Conservation (phyloP, 257 asterid genomes). For the Ilex aquifolium region DNA sequence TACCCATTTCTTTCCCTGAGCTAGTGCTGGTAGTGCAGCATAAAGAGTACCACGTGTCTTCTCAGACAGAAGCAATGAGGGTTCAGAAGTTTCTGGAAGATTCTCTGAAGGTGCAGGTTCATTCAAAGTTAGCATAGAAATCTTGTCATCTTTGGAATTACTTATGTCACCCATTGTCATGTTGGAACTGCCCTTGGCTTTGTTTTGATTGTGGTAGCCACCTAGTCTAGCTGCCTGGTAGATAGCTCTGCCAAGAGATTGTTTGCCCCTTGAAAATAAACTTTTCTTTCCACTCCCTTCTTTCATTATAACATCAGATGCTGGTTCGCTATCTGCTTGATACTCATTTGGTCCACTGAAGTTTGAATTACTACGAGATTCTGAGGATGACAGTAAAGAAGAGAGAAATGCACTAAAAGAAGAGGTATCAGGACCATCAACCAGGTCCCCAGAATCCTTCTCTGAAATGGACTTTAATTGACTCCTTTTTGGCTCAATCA, state of each 20-base stretch:
- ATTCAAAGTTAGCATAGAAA: conserved; percentile 36
- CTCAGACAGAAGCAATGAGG: conserved; percentile 81
- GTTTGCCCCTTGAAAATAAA: conserved; percentile 68
- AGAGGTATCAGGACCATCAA: conserved; percentile 90
- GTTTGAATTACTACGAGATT: conserved; percentile 30
- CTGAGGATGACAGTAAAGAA: conserved; percentile 71
- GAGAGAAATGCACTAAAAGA: conserved; percentile 80
- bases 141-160: conserved; percentile 35
- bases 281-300: conserved; percentile 62
- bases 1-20: conserved; percentile 84
- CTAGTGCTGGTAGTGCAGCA: conserved; percentile 66
- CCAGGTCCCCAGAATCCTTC: conserved; percentile 42
- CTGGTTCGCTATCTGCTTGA: conserved; percentile 31
- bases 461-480: conserved; percentile 35
- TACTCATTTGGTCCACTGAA: conserved; percentile 20
- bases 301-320: conserved; percentile 41
- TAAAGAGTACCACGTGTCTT: conserved; percentile 56
- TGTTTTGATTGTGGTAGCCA: conserved; percentile 52
- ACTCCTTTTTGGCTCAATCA: conserved; percentile 36
- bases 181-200: conserved; percentile 43
- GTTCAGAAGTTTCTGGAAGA: conserved; percentile 82
- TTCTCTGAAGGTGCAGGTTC: conserved; percentile 22
- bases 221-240: conserved; percentile 61
- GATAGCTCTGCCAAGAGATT: conserved; percentile 60
- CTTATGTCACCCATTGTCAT: conserved; percentile 30